phyloP scores from a whole-genome alignment of 306 rosid species.

The Datisca glomerata region DNA sequence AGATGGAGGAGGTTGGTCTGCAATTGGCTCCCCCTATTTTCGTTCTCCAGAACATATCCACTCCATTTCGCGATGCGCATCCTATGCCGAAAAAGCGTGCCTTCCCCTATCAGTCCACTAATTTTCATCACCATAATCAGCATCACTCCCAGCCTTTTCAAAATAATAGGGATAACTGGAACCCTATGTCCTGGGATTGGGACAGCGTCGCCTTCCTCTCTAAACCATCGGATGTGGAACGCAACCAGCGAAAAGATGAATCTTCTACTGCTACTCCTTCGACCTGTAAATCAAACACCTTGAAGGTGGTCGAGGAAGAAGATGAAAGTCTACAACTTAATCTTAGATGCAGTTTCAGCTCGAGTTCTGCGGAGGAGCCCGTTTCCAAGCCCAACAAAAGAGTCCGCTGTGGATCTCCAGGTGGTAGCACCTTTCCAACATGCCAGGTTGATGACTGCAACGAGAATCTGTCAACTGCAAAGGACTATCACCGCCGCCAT shows the following conservation, averaged over 20 bases:
- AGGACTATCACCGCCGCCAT: conserved; percentile 85
- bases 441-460: conserved; percentile 84
- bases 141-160: conserved; percentile 3
- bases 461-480: conserved; percentile 68
- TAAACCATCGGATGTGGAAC: conserved; percentile 15
- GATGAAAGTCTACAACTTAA: conserved; percentile 42
- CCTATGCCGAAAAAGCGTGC: conserved; percentile 50
- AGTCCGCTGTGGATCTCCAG: conserved; percentile 64
- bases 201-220: conserved; percentile 46
- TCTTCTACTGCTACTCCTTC: background rate
- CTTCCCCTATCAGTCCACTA: conserved; percentile 30
- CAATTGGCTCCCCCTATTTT: conserved; percentile 43
- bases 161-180: conserved; percentile 36
- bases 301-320: conserved; percentile 2
- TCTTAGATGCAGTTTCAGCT: conserved; percentile 32
- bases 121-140: conserved; percentile 13
- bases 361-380: conserved; percentile 17
- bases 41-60: conserved; percentile 24
- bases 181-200: conserved; percentile 66
- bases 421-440: conserved; percentile 46
- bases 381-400: conserved; percentile 33
- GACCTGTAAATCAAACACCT: background rate
- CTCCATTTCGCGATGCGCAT: conserved; percentile 24
- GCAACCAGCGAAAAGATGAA: conserved; percentile 5
- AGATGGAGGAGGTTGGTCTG: conserved; percentile 63